Base-by-base conservation (phyloP, 2,329 filamentous ascomycete species). In the Botryotinia calthae region DNA sequence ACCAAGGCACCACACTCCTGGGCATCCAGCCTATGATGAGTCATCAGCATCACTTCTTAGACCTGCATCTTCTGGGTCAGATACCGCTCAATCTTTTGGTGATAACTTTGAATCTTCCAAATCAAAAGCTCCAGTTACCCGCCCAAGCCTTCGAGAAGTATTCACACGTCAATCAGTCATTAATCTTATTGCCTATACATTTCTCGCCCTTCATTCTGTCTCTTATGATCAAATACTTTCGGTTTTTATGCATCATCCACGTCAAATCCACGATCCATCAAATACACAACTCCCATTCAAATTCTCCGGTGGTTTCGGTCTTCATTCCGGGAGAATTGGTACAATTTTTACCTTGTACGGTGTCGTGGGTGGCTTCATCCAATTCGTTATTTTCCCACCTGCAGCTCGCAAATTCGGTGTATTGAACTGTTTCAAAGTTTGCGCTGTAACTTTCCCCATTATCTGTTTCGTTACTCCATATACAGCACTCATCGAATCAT, bases 161-260 rank as follows among this genome's bases (percentile, higher is more conserved):
- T 90, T 97, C 77, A 91, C 89, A 0, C 85, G 85, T 1, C 93
- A 97, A 81, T 93, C 93, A 0, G 86, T 87, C 46, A 85, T 96
- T 72, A 93, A 95, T 76, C 85, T 98, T 1, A 75, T 93, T 2
- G 87, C 91, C 0, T 98, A 98, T 82, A 91, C 91, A 1, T 85
- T 96, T 67, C 86, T 98, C 28, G 92, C 94, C 0, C 86, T 97
- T 66, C 94, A 97, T 82, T 90, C 89, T 0, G 89, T 97, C 56
- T 90, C 93, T 0, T 98, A 90, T 79, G 95, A 98, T 82, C 94
- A 97, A 79, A 86, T 95, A 3, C 87, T 98, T 1, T 93, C 94
- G 4, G 93, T 98, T 0, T 97, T 97, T 81, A 87, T 98, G 79
- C 93, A 97, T 82, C 91, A 93, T 76, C 91, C 92, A 0, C 82